phyloP scores from a whole-genome alignment of 1,139 yeast species.

The Saccharomyces hybrid region DNA sequence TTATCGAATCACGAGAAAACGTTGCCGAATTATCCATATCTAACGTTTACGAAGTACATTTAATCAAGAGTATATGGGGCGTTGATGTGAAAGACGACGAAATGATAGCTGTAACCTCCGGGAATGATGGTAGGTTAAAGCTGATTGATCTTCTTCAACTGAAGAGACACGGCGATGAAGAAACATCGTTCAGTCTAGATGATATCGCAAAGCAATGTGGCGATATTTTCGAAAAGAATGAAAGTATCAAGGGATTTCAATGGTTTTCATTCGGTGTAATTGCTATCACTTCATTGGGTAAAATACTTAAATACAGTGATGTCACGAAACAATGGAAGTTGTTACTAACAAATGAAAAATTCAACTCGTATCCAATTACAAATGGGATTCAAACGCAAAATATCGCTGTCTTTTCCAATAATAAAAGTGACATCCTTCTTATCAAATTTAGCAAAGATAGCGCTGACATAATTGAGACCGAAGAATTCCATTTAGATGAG shows the following conservation, averaged over 20 bases:
- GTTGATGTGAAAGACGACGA: slow-evolving; percentile 49
- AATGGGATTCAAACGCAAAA: slow-evolving; percentile 39
- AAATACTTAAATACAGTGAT: slow-evolving; percentile 36
- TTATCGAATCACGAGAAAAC: slow-evolving; percentile 22
- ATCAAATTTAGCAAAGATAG: slow-evolving; percentile 36
- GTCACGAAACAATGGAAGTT: slow-evolving; percentile 32
- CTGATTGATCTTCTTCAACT: slow-evolving; percentile 44
- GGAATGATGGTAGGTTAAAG: slow-evolving; percentile 80
- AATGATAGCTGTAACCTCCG: slow-evolving; percentile 63
- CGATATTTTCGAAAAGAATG: slow-evolving; percentile 38
- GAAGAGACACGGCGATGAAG: slow-evolving; percentile 25
- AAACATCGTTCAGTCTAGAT: slow-evolving; percentile 30
- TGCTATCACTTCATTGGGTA: slow-evolving; percentile 58
- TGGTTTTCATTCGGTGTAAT: slow-evolving; percentile 43
- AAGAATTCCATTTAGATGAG: slow-evolving; percentile 15
- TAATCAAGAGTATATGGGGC: slow-evolving; percentile 86
- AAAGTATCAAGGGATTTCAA: slow-evolving; percentile 55
- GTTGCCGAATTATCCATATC: slow-evolving; percentile 36
- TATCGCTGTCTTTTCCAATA: slow-evolving; percentile 43
- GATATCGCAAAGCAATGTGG: slow-evolving; percentile 32
- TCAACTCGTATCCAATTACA: slow-evolving; percentile 46
- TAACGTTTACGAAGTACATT: slow-evolving; percentile 56
- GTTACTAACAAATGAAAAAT: slow-evolving; percentile 31
- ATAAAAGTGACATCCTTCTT: slow-evolving; percentile 46
- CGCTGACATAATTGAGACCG: slow-evolving; percentile 14